phyloP scores from a whole-genome alignment of 1,284 basidiomycete genomes.

The Ustilago lituana region DNA sequence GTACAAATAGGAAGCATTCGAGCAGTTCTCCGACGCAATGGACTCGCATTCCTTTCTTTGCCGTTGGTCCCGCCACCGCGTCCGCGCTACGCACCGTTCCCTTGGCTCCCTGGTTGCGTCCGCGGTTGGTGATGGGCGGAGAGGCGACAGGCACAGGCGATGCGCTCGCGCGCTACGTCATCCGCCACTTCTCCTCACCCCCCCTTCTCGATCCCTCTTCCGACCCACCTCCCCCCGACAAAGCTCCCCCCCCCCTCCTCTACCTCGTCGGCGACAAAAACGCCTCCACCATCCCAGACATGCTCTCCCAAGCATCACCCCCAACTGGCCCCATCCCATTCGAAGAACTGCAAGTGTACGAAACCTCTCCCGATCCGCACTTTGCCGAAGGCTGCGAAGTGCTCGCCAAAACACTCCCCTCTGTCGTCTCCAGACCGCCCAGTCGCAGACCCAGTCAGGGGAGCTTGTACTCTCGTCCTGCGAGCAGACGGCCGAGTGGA shows the following conservation, averaged over 20 bases:
- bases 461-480: slow-evolving; percentile 21
- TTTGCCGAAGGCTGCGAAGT: slow-evolving; percentile 51
- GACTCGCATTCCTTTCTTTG: slow-evolving; percentile 62
- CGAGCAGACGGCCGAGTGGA: slow-evolving; percentile 35
- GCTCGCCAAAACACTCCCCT: slow-evolving; percentile 45
- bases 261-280: slow-evolving; percentile 64
- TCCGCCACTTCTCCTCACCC: slow-evolving; percentile 41
- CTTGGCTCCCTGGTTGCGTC: slow-evolving; percentile 48
- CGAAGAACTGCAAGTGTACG: slow-evolving; percentile 59
- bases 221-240: slow-evolving; percentile 6
- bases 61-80: slow-evolving; percentile 61
- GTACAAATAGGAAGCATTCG: slow-evolving; percentile 22
- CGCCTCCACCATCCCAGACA: slow-evolving; percentile 47
- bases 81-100: slow-evolving; percentile 40
- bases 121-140: slow-evolving; percentile 53
- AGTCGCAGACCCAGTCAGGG: slow-evolving; percentile 37
- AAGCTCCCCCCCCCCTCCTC: slow-evolving; percentile 39
- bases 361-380: slow-evolving; percentile 47
- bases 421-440: slow-evolving; percentile 35
- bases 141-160: slow-evolving; percentile 61
- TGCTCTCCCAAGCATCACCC: slow-evolving; percentile 33
- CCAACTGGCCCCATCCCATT: slow-evolving; percentile 40
- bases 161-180: slow-evolving; percentile 53
- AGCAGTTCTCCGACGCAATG: slow-evolving; percentile 44
- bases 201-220: slow-evolving; percentile 25